phyloP scores from a whole-genome alignment of 805 yeast genomes.

The Barnettozyma siamensis region DNA sequence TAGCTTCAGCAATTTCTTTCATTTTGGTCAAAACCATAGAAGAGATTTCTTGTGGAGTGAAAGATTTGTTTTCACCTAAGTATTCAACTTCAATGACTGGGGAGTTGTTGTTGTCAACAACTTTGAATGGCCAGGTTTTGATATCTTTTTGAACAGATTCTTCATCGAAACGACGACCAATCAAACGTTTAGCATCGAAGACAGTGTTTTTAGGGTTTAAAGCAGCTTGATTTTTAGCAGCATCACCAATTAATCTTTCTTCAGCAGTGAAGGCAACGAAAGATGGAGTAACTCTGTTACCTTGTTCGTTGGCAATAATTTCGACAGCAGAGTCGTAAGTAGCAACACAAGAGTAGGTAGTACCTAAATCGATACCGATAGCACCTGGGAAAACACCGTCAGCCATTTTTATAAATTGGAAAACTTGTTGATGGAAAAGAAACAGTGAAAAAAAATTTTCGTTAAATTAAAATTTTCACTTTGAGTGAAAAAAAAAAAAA shows the following conservation, averaged over 20 bases:
- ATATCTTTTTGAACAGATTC: slow-evolving; percentile 80
- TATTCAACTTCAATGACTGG: slow-evolving; percentile 68
- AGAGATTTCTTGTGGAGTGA: slow-evolving; percentile 71
- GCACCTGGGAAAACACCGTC: slow-evolving; percentile 99
- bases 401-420: slow-evolving; percentile 52
- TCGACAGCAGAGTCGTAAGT: slow-evolving; percentile 73
- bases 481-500: slow-evolving; percentile 11
- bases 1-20: slow-evolving; percentile 78
- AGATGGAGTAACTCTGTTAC: slow-evolving; percentile 81
- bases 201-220: slow-evolving; percentile 72
- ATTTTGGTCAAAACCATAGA: slow-evolving; percentile 76
- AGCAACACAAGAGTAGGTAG: slow-evolving; percentile 78
- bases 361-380: slow-evolving; percentile 98
- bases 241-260: slow-evolving; percentile 78
- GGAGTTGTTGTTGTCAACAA: slow-evolving; percentile 56
- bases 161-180: slow-evolving; percentile 74
- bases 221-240: slow-evolving; percentile 82
- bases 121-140: slow-evolving; percentile 85
- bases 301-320: slow-evolving; percentile 78
- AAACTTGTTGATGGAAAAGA: slow-evolving; percentile 6
- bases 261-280: slow-evolving; percentile 75
- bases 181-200: slow-evolving; percentile 79
- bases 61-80: slow-evolving; percentile 62
- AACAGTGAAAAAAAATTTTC: slow-evolving; percentile 13
- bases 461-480: slow-evolving; percentile 18